A percentile compares a stretch with the other conserved stretches of the same genome.
These are phyloP conservation scores for Penicillium pancosmium DNA, from an alignment of 495 filamentous ascomycete species.

Conservation along the genomic window DNA sequence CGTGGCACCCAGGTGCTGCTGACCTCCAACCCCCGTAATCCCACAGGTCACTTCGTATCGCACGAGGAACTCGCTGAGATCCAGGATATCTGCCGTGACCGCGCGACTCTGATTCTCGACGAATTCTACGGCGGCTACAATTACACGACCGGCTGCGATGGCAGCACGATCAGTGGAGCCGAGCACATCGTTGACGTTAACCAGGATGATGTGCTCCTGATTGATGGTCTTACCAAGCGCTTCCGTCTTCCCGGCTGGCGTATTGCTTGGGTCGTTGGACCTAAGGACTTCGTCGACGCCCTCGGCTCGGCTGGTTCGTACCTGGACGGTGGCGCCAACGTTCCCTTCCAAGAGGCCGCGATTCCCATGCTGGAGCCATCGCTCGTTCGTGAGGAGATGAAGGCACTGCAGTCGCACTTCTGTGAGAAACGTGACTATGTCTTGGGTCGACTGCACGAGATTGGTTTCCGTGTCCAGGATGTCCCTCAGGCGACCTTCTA, in stretches of 20 bases:
- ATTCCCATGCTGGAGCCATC: slow-evolving; percentile 86
- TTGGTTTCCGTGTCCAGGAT: slow-evolving; percentile 81
- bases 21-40: slow-evolving; percentile 96
- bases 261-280: slow-evolving; percentile 93
- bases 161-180: slow-evolving; percentile 81
- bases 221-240: slow-evolving; percentile 94
- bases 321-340: slow-evolving; percentile 94
- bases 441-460: slow-evolving; percentile 69
- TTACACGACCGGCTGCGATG: slow-evolving; percentile 89
- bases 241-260: slow-evolving; percentile 97
- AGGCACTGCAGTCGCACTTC: slow-evolving; percentile 85
- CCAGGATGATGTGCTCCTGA: slow-evolving; percentile 82
- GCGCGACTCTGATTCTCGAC: slow-evolving; percentile 89
- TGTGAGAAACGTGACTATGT: slow-evolving; percentile 89
- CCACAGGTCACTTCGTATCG: slow-evolving; percentile 82
- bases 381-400: slow-evolving; percentile 84
- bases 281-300: slow-evolving; percentile 94
- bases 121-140: slow-evolving; percentile 98
- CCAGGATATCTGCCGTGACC: slow-evolving; percentile 87
- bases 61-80: slow-evolving; percentile 83
- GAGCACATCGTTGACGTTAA: slow-evolving; percentile 77
- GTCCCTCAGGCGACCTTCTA: slow-evolving; percentile 93
- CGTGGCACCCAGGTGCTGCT: slow-evolving; percentile 85
- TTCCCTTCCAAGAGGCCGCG: slow-evolving; percentile 93
- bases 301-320: slow-evolving; percentile 92